These are phyloP conservation scores for Puccinellia tenuiflora DNA, from an alignment of 176 grass and related monocot genomes.

Conservation along the genomic window DNA sequence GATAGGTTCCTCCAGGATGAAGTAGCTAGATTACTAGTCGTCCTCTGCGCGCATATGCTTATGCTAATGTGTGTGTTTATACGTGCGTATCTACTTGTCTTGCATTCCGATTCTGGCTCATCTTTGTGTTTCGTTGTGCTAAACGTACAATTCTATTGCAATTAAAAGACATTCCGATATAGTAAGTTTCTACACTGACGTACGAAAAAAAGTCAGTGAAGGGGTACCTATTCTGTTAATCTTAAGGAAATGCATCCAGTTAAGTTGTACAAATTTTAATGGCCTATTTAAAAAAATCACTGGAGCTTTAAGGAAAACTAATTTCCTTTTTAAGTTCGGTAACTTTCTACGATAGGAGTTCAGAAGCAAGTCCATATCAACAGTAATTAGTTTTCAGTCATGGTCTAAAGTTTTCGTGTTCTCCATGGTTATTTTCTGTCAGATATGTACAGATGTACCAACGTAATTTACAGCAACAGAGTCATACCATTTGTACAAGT, in stretches of 20 bases:
- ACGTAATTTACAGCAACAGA: neutral
- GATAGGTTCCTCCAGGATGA: conserved; percentile 20
- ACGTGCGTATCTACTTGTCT: neutral
- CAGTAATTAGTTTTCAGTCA: neutral
- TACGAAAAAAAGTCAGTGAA: neutral
- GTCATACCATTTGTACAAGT: neutral
- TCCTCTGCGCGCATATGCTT: too few species aligned
- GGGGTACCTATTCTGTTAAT: neutral
- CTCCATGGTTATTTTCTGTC: neutral
- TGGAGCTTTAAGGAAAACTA: neutral
- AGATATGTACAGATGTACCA: neutral
- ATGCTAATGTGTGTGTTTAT: neutral
- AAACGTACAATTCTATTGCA: neutral
- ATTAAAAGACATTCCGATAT: neutral
- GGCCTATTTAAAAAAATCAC: neutral
- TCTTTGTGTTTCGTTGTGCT: neutral
- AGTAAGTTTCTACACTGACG: neutral
- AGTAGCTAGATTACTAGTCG: neutral
- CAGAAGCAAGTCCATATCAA: neutral
- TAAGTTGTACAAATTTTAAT: neutral
- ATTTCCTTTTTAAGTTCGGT: neutral
- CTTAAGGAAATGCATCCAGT: neutral
- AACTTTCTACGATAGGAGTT: neutral
- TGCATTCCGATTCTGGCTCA: neutral
- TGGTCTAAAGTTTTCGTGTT: neutral